phyloP scores from a whole-genome alignment of 805 yeast species.

The Saccharomycopsis schoenii region DNA sequence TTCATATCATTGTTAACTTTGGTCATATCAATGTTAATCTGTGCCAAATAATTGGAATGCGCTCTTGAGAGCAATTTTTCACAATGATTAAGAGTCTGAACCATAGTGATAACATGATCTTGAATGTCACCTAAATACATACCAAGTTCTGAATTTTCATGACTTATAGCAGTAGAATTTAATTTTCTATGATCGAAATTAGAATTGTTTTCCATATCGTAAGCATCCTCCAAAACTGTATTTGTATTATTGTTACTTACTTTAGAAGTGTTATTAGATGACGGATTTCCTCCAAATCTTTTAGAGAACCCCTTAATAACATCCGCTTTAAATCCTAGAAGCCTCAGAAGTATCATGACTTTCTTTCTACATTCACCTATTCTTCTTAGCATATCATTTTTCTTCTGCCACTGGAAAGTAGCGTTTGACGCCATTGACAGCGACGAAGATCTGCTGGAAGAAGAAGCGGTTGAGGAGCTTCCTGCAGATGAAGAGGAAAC shows the following conservation, averaged over 20 bases:
- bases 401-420: conserved; percentile 70
- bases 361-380: conserved; percentile 93
- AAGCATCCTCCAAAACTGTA: neutral
- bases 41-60: conserved; percentile 93
- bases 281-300: conserved; percentile 75
- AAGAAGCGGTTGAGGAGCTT: conserved; percentile 2
- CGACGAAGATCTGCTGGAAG: neutral
- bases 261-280: neutral
- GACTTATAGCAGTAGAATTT: neutral
- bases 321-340: conserved; percentile 88
- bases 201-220: neutral
- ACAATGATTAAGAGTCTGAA: conserved; percentile 86
- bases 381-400: conserved; percentile 89
- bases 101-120: conserved; percentile 97
- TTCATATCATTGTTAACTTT: conserved; percentile 94
- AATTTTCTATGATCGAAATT: neutral
- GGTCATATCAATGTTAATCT: conserved; percentile 95
- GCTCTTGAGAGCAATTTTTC: conserved; percentile 88
- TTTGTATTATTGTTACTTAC: neutral
- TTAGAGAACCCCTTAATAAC: conserved; percentile 93
- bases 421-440: conserved; percentile 28
- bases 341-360: conserved; percentile 80
- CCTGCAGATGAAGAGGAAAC: conserved; percentile 9
- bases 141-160: conserved; percentile 61
- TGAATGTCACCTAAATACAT: conserved; percentile 95